These are phyloP conservation scores for Bruguiera gymnorhiza DNA, from an alignment of 345 rosid genomes.

Conservation along the genomic window DNA sequence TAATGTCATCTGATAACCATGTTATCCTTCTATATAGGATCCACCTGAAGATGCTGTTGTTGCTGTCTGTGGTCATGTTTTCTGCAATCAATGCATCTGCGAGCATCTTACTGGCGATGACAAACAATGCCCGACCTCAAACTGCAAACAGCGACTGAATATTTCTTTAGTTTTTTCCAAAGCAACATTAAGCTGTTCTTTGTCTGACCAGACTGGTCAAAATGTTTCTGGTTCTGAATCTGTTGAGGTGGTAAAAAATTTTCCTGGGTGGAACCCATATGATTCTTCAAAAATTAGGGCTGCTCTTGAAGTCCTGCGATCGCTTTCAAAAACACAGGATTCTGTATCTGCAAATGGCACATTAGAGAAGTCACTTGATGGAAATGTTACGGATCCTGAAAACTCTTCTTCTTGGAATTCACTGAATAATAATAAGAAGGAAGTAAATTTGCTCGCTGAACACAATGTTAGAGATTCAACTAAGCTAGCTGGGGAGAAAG, in stretches of 20 bases:
- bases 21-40: conserved; percentile 50
- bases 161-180: conserved; percentile 54
- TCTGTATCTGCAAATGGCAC: conserved; percentile 16
- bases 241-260: conserved; percentile 28
- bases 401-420: conserved; percentile 20
- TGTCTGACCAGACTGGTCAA: conserved; percentile 36
- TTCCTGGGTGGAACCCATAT: conserved; percentile 27
- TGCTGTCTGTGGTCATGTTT: conserved; percentile 83
- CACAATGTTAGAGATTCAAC: conserved; percentile 24
- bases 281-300: conserved; percentile 91
- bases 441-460: conserved; percentile 18
- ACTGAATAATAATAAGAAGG: conserved; percentile 18
- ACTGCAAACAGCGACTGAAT: conserved; percentile 60
- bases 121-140: conserved; percentile 55
- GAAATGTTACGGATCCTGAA: conserved; percentile 21
- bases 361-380: conserved; percentile 25
- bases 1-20: neutral
- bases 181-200: conserved; percentile 37
- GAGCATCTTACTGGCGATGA: conserved; percentile 77
- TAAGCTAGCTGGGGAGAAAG: conserved; percentile 65
- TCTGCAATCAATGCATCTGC: conserved; percentile 85
- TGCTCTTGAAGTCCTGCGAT: conserved; percentile 70
- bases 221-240: conserved; percentile 35
- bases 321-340: conserved; percentile 47
- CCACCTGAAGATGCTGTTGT: conserved; percentile 97